These are phyloP conservation scores for Tausonia pullulans DNA, from an alignment of 1,284 basidiomycete genomes.

Conservation along the genomic window DNA sequence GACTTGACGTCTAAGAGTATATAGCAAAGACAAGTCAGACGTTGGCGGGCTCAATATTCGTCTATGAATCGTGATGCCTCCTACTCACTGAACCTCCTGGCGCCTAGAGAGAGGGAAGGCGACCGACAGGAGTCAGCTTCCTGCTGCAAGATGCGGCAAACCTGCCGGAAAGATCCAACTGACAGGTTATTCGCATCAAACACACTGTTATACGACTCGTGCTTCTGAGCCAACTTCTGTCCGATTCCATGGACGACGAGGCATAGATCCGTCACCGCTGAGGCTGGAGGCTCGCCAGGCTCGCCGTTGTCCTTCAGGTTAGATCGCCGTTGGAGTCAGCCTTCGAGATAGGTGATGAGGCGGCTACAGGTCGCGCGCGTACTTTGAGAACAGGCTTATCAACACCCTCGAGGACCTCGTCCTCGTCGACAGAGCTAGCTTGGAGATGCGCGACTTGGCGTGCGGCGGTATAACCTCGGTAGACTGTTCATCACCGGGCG, in stretches of 20 bases:
- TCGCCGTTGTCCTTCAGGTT: not conserved
- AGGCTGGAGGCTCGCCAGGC: slow-evolving; percentile 2
- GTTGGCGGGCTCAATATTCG: too few species aligned
- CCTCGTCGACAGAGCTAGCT: too few species aligned
- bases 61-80: not conserved
- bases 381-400: too few species aligned
- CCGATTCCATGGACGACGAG: slow-evolving; percentile 41
- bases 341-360: not conserved
- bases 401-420: too few species aligned
- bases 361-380: not conserved
- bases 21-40: too few species aligned
- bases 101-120: slow-evolving; percentile 12
- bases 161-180: too few species aligned
- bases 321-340: not conserved
- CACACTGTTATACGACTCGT: slow-evolving; percentile 39
- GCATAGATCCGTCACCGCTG: not conserved
- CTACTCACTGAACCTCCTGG: slow-evolving; percentile 23
- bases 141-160: too few species aligned
- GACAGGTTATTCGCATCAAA: slow-evolving; percentile 40
- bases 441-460: too few species aligned
- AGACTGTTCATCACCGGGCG: too few species aligned
- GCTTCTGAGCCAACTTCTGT: slow-evolving; percentile 23
- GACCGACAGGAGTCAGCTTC: too few species aligned
- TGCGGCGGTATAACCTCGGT: too few species aligned
- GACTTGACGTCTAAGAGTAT: slow-evolving; percentile 28